Conservation (phyloP, 768 basidiomycete species). For the Chalciporus pseudorubinellus region DNA sequence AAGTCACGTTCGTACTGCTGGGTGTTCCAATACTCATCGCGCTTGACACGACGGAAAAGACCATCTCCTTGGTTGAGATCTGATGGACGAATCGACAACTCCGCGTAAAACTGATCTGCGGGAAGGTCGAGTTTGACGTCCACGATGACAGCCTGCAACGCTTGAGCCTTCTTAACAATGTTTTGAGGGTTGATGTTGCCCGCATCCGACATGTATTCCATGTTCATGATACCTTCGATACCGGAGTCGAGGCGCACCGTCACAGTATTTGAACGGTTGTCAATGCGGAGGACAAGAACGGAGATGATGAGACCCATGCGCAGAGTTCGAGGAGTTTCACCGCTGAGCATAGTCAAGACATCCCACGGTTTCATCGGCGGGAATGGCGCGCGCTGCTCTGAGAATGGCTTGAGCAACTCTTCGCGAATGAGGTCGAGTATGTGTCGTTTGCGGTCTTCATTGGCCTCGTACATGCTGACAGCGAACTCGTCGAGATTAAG, state of each 20-base stretch:
- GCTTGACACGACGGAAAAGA: constrained; percentile 55
- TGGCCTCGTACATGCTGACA: constrained; percentile 80
- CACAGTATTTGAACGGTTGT: constrained; percentile 41
- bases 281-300: constrained; percentile 59
- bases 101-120: constrained; percentile 63
- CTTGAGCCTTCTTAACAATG: constrained; percentile 73
- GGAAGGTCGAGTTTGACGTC: constrained; percentile 62
- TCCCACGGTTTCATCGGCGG: constrained; percentile 67
- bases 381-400: constrained; percentile 71
- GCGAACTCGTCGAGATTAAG: constrained; percentile 97
- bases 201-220: constrained; percentile 57
- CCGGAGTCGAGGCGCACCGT: constrained; percentile 88
- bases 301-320: constrained; percentile 79
- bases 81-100: constrained; percentile 65
- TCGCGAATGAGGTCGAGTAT: constrained; percentile 85
- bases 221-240: constrained; percentile 75
- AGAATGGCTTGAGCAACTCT: constrained; percentile 79
- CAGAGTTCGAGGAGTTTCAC: constrained; percentile 81
- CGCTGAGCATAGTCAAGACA: constrained; percentile 91
- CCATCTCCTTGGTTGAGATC: constrained; percentile 65
- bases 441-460: constrained; percentile 83
- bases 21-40: constrained; percentile 65
- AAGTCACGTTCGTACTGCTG: constrained; percentile 62
- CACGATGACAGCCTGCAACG: constrained; percentile 76
- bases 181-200: constrained; percentile 39